Base-by-base conservation (phyloP, 306 rosid species). In the Prunus davidiana region DNA sequence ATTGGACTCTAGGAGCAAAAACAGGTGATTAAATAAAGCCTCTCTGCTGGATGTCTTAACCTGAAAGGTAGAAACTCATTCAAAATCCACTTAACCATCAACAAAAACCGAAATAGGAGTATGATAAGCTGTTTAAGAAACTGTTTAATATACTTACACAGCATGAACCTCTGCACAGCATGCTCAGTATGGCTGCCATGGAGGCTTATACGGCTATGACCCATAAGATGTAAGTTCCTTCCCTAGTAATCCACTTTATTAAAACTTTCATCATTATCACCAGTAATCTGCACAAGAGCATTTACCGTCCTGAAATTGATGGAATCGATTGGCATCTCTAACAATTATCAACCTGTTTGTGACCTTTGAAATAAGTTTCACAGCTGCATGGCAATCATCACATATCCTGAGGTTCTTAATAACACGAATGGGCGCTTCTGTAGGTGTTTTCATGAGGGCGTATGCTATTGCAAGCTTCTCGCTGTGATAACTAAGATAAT, bases 391-490 rank as follows among this genome's bases (percentile, higher is more conserved):
- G 52, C 80, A 81, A 30, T 81, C 84, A 41, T 81, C 84, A 18
- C 84, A 81, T 55, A 81, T 81, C 46, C 84, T 70, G 20, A 81
- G 76, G 80, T 81, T 81, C 84, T 81, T 81, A 71, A 81, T 81
- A 16, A 81, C 69, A 15, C 80, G 80, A 27, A 81, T 70, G 25
- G 80, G 80, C 0, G 74, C 80, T 69, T 64, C 63, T 25, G 63
- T 12, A 70, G 84, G 80, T 15, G 68, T 81, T 20, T 81, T 81
- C 84, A 81, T 76, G 46, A 81, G 73, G 47, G 67, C 72, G 30
- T 81, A 81, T 63, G 84, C 84, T 64, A 75, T 46, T 2, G 84
- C 84, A 34, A 81, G 72, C 62, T 81, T 81, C 61, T 81, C 84
- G 7, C 84, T 81, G 70, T 71, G 84, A 70, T 76, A 76, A 49